Evolutionary conservation across 352 stramenopile genomes (phyloP), one percentile per base, ranked within the genome.

Genomic region (Pythium folliculosum): DNA sequence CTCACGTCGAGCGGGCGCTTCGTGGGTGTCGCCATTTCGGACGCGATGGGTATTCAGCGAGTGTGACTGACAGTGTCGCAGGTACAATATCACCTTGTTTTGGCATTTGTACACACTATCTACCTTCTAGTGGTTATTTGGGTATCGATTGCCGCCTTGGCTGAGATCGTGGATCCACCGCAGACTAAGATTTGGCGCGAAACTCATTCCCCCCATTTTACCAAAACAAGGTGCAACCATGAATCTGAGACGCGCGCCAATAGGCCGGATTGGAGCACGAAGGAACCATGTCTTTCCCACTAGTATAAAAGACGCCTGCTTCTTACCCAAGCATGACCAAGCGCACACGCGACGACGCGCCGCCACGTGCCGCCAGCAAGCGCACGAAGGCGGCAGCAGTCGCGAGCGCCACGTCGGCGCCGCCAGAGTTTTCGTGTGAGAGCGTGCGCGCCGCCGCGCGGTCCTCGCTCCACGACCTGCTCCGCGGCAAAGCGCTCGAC

Each of bases 371-470:
- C 21, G 21, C 21, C 22, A 27, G 7, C 10, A 50, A 48, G 21
- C 32, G 53, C n/a, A 22, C 53, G 27, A 23, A n/a, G 21, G 32
- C 4, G 7, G 19, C n/a, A 50, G 5, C 35, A 45, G 27, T 19
- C 16, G 23, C 4, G 19, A 21, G 16, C 35, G 14, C 53, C 27
- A 0, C 40, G 40, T 2, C 43, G 25, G 1, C 54, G 35, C 19
- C 59, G 6, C 2, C 8, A 7, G 64, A 65, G 49, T 70, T 70
- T 23, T 62, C 56, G 5, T 57, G 64, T n/a, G 48, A 52, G 13
- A 59, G 37, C 40, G 50, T 65, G 37, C 23, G 30, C 27, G 27
- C 45, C n/a, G 64, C 64, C 6, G 64, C 64, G 17, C 64, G 50
- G 12, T 5, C 37, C 1, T 52, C 59, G 13, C 16, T 45, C 23